A percentile compares a stretch with the other conserved stretches of the same genome.
Conservation (phyloP, 257 asterid species). For the Solanum etuberosum region DNA sequence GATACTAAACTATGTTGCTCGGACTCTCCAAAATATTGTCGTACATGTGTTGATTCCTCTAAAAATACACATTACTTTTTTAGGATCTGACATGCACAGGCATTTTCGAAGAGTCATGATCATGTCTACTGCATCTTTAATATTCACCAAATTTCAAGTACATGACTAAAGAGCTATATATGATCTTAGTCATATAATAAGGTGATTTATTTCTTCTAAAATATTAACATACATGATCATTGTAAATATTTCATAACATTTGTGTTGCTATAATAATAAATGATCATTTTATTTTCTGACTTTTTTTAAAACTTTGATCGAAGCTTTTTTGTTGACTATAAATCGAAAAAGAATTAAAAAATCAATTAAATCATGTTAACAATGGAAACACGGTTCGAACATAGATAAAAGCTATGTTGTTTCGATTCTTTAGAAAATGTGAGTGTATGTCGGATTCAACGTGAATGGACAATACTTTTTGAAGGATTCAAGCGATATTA, state of each 20-base stretch:
- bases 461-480: neutral
- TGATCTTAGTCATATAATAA: neutral
- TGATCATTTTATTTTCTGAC: neutral
- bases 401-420: neutral
- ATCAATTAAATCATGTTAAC: neutral
- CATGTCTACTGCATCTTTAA: neutral
- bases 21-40: neutral
- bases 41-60: neutral
- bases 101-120: neutral
- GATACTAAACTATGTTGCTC: neutral
- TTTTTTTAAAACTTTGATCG: neutral
- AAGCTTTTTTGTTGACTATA: neutral
- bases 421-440: neutral
- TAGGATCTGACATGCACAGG: neutral
- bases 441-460: too few species aligned
- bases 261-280: neutral
- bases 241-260: neutral
- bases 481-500: neutral
- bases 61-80: neutral
- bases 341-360: neutral
- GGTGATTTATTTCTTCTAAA: neutral
- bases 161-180: neutral
- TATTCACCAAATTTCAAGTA: neutral
- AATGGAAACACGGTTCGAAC: neutral
- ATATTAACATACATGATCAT: neutral